Base-by-base conservation (phyloP, 192 early-diverging fungal species). In the Coemansia sp. region DNA sequence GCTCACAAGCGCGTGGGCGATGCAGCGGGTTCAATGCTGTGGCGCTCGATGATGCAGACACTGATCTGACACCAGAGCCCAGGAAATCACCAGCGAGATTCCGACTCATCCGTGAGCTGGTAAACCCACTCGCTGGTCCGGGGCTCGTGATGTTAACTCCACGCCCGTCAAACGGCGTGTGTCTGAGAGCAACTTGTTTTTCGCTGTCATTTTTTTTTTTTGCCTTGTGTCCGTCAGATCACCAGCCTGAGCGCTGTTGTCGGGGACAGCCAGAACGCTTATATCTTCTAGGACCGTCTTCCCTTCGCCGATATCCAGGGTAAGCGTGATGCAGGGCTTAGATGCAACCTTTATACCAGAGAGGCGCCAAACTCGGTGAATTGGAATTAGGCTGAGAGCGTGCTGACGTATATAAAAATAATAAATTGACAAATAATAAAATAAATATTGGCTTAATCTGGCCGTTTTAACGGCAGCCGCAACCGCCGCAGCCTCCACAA, bases 81-180 rank as follows among this genome's bases (percentile, higher is more conserved):
- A 43, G 79, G 79, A 54, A 36, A 59, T 60, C 69, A 35, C 71
- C 67, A 46, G 67, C 46, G 64, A 62, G 71, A 65, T 70, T 61
- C 53, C 47, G 20, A 27, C 62, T 59, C 51, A 36, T 66, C 36
- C 22, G 5, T 24, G 53, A 32, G 47, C 49, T 54, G 71, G 40
- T 22, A 82, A 82, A 76, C 79, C 79, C 71, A 67, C 74, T 67
- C 42, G 64, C 64, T 59, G 66, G 70, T 51, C 74, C 66, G 57
- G 68, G 57, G 61, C n/a, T 76, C 79, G 74, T 68, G 79, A 73
- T 51, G 79, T 77, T 39, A 43, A 53, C n/a, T 59, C 27, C 67
- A 67, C 79, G 65, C 32, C 71, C 22, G 29, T 56, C 14, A 54
- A 47, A 46, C 53, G 64, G 42, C 66, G 79, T 70, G 79, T 77